Evolutionary conservation across 1,139 yeast species (phyloP).

Genomic region (Candida sanyaensis): DNA sequence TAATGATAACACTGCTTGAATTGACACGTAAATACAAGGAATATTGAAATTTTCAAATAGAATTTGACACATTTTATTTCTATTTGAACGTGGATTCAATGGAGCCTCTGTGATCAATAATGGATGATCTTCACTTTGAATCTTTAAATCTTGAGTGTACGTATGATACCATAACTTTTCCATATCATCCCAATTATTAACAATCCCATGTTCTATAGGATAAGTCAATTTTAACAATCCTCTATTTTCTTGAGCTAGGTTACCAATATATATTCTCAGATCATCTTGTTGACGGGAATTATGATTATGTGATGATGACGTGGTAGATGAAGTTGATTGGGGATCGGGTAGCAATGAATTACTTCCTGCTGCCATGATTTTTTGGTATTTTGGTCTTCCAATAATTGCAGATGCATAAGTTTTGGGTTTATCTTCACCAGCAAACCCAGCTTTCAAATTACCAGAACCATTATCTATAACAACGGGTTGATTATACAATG

Average conservation of each 20-base stretch:
- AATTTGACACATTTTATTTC: slow-evolving; percentile 74
- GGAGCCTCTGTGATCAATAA: slow-evolving; percentile 89
- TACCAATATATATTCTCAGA: slow-evolving; percentile 64
- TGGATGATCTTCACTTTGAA: slow-evolving; percentile 53
- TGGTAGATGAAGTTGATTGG: slow-evolving; percentile 16
- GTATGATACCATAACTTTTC: slow-evolving; percentile 72
- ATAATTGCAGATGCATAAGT: slow-evolving; percentile 53
- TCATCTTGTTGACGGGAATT: slow-evolving; percentile 21
- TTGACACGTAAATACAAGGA: slow-evolving; percentile 83
- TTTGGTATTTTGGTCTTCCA: slow-evolving; percentile 82
- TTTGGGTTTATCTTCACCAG: slow-evolving; percentile 85
- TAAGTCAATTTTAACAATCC: slow-evolving; percentile 71
- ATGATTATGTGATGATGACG: slow-evolving; percentile 14
- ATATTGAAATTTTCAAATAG: slow-evolving; percentile 81
- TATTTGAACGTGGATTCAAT: slow-evolving; percentile 68
- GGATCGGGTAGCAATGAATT: slow-evolving; percentile 42
- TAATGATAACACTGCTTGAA: slow-evolving; percentile 82
- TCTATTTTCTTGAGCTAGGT: slow-evolving; percentile 68
- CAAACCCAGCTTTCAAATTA: slow-evolving; percentile 84
- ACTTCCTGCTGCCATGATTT: slow-evolving; percentile 71
- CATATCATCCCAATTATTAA: slow-evolving; percentile 87
- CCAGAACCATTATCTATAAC: slow-evolving; percentile 96
- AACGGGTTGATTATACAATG: slow-evolving; percentile 74
- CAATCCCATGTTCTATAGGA: slow-evolving; percentile 81
- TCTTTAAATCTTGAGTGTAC: slow-evolving; percentile 59